phyloP scores from a whole-genome alignment of 805 yeast genomes.

The Wickerhamomyces chambardii region DNA sequence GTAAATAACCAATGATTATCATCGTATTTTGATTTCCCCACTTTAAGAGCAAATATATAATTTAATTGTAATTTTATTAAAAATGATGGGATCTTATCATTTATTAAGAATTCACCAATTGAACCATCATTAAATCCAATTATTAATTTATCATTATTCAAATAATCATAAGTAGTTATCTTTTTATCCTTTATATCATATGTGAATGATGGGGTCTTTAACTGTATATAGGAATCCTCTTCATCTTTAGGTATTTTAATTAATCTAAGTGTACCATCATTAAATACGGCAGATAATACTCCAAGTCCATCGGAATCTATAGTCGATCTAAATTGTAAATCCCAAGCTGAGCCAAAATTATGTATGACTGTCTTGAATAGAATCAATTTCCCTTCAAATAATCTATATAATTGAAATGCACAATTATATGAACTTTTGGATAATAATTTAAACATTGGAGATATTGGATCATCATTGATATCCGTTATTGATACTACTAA shows the following conservation, averaged over 20 bases:
- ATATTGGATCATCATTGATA: constrained; percentile 17
- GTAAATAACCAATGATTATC: constrained; percentile 23
- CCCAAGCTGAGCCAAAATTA: constrained; percentile 35
- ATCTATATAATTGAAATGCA: constrained; percentile 35
- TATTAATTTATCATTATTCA: constrained; percentile 32
- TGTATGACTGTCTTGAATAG: constrained; percentile 24
- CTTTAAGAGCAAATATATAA: constrained; percentile 23
- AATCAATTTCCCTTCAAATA: constrained; percentile 20
- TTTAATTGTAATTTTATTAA: constrained; percentile 28
- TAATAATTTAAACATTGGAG: constrained; percentile 18
- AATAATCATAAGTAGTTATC: constrained; percentile 40
- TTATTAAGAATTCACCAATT: constrained; percentile 44
- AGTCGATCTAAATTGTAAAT: constrained; percentile 26
- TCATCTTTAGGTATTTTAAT: constrained; percentile 23
- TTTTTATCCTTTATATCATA: constrained; percentile 16
- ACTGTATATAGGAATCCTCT: constrained; percentile 7
- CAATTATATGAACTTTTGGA: constrained; percentile 22
- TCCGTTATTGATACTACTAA: constrained; percentile 44
- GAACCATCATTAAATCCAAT: constrained; percentile 54
- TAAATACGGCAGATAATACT: constrained; percentile 40
- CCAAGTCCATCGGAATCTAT: constrained; percentile 23
- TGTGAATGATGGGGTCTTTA: constrained; percentile 17
- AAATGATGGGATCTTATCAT: constrained; percentile 25
- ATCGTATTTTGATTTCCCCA: constrained; percentile 26
- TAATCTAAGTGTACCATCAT: constrained; percentile 49